A percentile compares a stretch with the other conserved stretches of the same genome.
Evolutionary conservation across 345 rosid species (phyloP).

Genomic region (Lepidium sativum): DNA sequence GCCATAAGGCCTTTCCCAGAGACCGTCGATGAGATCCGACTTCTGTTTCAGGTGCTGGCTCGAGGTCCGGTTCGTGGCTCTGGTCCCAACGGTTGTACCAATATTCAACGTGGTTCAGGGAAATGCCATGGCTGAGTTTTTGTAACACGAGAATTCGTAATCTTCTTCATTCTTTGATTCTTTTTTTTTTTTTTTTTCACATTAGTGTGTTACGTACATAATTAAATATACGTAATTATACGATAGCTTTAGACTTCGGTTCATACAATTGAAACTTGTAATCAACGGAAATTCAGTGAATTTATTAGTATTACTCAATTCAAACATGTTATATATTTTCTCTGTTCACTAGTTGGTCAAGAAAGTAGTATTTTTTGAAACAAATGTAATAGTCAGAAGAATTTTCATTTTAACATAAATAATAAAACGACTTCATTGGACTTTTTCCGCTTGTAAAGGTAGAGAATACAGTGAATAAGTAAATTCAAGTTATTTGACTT

Average conservation of each 20-base stretch:
- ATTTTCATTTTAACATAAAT: not conserved
- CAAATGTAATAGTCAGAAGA: not conserved
- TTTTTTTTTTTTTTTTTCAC: not conserved
- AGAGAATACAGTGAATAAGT: too few relatives aligned
- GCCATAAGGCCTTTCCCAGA: constrained; percentile 24
- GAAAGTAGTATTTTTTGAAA: not conserved
- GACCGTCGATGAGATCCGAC: constrained; percentile 9
- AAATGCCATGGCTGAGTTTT: constrained; percentile 10
- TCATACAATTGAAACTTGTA: not conserved
- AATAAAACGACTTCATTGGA: not conserved
- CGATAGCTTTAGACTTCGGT: constrained; percentile 6
- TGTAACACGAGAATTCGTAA: not conserved
- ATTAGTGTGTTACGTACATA: constrained; percentile 18
- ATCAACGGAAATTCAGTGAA: not conserved
- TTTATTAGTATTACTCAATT: not conserved
- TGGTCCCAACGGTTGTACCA: constrained; percentile 28
- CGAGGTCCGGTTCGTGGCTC: constrained; percentile 21
- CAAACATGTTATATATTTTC: not conserved
- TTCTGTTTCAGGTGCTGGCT: constrained; percentile 18
- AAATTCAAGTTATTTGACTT: too few relatives aligned
- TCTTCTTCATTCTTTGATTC: constrained; percentile 17
- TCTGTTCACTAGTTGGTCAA: not conserved
- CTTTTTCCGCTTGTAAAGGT: not conserved
- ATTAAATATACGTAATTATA: constrained; percentile 10
- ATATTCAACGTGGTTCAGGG: constrained; percentile 17